Evolutionary conservation across 768 basidiomycete genomes (phyloP), one percentile per base, ranked within the genome.

Genomic region (Lentinula detonsa): DNA sequence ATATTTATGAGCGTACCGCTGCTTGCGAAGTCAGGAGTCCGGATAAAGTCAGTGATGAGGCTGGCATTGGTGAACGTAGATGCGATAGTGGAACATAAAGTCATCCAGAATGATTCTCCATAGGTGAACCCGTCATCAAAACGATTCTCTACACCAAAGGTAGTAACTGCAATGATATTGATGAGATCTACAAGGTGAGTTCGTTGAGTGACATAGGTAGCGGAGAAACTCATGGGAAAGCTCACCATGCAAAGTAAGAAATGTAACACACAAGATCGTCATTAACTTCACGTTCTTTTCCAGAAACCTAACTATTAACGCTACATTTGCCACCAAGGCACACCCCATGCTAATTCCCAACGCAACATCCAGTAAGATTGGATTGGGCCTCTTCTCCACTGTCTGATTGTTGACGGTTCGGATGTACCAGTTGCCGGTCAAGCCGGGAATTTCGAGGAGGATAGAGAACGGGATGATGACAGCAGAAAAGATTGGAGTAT

Each of bases 391-490:
- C 5, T 70, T 75, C 39, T 87, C 80, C 1, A 86, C 72, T 4
- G 74, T 70, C 28, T 77, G 45, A 61, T 81, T 73, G 18, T 74
- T 69, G 34, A 76, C 72, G 0, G 83, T 90, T 5, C 79, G 79
- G 60, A 88, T 80, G 63, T 86, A 90, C 90, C 89, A 90, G 57
- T 81, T 79, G 61, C 85, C 86, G 1, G 90, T 93, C 10, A 93
- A 72, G 15, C 88, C 87, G 0, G 92, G 92, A 33, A 94, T 90
- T 66, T 89, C 88, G 34, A 93, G 77, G n/a, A 94, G 77, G 53
- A 93, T 88, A 16, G 87, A 82, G 66, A 94, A 91, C 0, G 90
- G 88, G 40, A 90, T 83, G 62, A 85, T 69, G 43, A 88, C 76
- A 18, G 86, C 87, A 13, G 89, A 84, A 8, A 90, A 60, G 45